Evolutionary conservation across 2,329 filamentous ascomycete species (phyloP), one percentile per base, ranked within the genome.

Genomic region (Aspergillus fumigatiaffinis): DNA sequence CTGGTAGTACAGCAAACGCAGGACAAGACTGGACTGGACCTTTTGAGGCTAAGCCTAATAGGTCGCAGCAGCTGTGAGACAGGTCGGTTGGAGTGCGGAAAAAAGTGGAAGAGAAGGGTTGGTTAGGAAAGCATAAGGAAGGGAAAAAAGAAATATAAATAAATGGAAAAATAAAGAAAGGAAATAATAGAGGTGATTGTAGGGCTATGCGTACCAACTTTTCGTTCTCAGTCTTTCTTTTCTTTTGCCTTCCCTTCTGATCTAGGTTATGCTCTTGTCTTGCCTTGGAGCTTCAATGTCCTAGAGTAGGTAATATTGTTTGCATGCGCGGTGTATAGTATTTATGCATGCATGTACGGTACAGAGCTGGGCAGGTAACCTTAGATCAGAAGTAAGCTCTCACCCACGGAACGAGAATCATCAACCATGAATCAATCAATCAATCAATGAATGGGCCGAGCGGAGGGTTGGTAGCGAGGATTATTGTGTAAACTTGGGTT

Each of bases 401-500:
- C 46, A 60, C 23, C 53, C 52, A 52, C 56, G 46, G 56, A 55
- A 41, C 28, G 53, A 54, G 41, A 58, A 54, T 50, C 28, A 54
- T 41, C 48, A 52, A 54, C 20, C 50, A n/a, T 46, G 42, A 17
- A 38, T 38, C 14, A 38, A n/a, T 46, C 14, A 38, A n/a, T 46
- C 20, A 38, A 38, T 38, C 32, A 38, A 53, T 44, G 57, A 53
- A 60, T 53, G 49, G 56, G 56, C 55, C 55, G 54, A 55, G 52
- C 9, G 54, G 10, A 53, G 57, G 59, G 54, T 51, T 50, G 52
- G 50, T 48, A 54, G 46, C 41, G 53, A 54, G 47, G 53, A 48
- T 69, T 67, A 50, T 69, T 67, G 21, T 20, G n/a, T 17, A 38
- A 38, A 46, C 42, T 46, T 66, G 66, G 68, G 60, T 62, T 52